Base-by-base conservation (phyloP, 805 yeast species). In the Ogataea pini region DNA sequence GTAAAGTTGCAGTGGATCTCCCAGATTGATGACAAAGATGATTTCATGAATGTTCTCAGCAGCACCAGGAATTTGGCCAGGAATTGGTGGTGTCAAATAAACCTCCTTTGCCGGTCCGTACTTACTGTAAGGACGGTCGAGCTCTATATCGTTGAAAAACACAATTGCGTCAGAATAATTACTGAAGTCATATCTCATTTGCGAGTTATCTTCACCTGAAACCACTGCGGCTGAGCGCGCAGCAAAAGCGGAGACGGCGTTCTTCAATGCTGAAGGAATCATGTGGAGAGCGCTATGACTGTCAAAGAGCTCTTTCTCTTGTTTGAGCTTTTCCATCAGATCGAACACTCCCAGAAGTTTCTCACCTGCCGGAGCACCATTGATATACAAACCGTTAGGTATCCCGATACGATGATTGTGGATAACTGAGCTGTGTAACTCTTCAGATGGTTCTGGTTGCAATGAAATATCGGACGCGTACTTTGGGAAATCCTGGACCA, bases 101-200 rank as follows among this genome's bases (percentile, higher is more conserved):
- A 69, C 72, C 7, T 69, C 64, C 10, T 77, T 62, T 36, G 84
- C 72, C 19, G 68, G 61, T 1, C 79, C 61, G 58, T 76, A 76
- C 7, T 68, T 63, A 1, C 64, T 58, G 60, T 87, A 90, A 27
- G 70, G 73, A 0, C 62, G 57, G 60, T 89, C 96, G 0, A 52
- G 60, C 55, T 83, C 95, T 5, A 92, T 69, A 63, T 94, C 86
- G 60, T 92, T 94, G 59, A 92, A 74, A 70, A 82, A 90, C 1
- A 86, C 72, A 7, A 90, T 77, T 0, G 72, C 70, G 2, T 67
- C 65, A 3, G 45, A 16, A 19, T 49, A 48, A 1, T 43, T 46
- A 1, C 49, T 25, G n/a, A 57, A 42, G 42, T 67, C 58, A 32
- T 61, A 68, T 40, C 71, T 58, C 17, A 49, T 29, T 14, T 39